Base-by-base conservation (phyloP, 257 asterid genomes). In the Nicotiana sylvestris region DNA sequence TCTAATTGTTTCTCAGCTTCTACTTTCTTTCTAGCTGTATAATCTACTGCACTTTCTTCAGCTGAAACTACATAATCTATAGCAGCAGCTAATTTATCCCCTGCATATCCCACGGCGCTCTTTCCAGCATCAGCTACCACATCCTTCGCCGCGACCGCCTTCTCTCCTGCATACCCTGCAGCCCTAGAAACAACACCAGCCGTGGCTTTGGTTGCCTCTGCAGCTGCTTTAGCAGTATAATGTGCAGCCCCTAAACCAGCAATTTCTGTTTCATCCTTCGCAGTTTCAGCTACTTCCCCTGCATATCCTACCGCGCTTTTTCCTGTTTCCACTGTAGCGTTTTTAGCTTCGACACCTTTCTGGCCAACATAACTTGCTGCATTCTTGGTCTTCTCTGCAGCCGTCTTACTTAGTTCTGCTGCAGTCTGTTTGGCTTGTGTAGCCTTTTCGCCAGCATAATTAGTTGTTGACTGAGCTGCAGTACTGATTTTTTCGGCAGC, bases 231-330 rank as follows among this genome's bases (percentile, higher is more conserved):
- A 0, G 93, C 85, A 0, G 98, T 92, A 27, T 81, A 88, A 29
- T 90, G 93, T 9, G 92, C 91, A 4, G 97, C 92, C 8, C 94
- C 96, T 89, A 97, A 95, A 0, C 96, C 98, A 0, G 94, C 92
- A 69, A 85, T 91, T 5, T 78, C 85, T 0, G 92, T 92, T 84
- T 84, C 87, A 18, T 92, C 98, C 89, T 86, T 91, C n/a, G 86
- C 92, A 5, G 60, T 86, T 0, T 33, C 77, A 1, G 94, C 93
- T 67, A 88, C 93, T 81, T 89, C 86, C 46, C 91, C 91, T 0
- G 87, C 94, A 74, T 91, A 91, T 3, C 86, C 92, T 0, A 82
- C 91, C 0, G 90, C 89, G 21, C 86, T 88, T 88, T 88, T 88
- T 8, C 92, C 91, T 11, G 86, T 39, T 18, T 89, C 94, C 35